Percentiles rank a stretch among this genome's conserved stretches.
Conservation (phyloP, 2,329 filamentous ascomycete genomes). For the Biscogniauxia marginata region DNA sequence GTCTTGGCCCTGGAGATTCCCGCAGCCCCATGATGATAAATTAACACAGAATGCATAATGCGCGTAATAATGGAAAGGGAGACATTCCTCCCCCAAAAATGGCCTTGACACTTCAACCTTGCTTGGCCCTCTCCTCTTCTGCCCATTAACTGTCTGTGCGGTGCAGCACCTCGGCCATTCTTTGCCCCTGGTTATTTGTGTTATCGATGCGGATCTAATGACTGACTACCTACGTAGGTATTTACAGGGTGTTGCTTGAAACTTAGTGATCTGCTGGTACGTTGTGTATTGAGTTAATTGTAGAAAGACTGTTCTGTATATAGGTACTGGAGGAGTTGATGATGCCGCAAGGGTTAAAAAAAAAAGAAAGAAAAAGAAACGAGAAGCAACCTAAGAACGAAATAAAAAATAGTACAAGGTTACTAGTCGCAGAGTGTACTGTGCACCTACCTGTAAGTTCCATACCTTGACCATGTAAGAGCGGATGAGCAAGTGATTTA, state of each 20-base stretch:
- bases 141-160: not conserved
- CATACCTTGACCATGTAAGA: not conserved
- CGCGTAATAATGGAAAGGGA: not conserved
- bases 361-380: not conserved
- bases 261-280: no score
- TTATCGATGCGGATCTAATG: no score
- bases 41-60: not conserved
- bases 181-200: no score
- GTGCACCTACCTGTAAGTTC: not conserved
- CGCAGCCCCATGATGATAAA: not conserved
- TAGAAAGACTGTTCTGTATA: no score
- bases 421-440: not conserved
- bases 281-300: no score
- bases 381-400: not conserved
- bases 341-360: not conserved
- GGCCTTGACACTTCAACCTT: not conserved
- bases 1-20: no score
- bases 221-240: not conserved
- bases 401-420: not conserved
- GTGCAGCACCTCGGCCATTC: not conserved
- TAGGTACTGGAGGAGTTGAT: no score
- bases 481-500: not conserved
- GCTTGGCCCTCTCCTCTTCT: not conserved
- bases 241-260: not conserved
- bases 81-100: no score